Evolutionary conservation across 1,284 basidiomycete species (phyloP).

Genomic region (Cutaneotrichosporon dermatis): DNA sequence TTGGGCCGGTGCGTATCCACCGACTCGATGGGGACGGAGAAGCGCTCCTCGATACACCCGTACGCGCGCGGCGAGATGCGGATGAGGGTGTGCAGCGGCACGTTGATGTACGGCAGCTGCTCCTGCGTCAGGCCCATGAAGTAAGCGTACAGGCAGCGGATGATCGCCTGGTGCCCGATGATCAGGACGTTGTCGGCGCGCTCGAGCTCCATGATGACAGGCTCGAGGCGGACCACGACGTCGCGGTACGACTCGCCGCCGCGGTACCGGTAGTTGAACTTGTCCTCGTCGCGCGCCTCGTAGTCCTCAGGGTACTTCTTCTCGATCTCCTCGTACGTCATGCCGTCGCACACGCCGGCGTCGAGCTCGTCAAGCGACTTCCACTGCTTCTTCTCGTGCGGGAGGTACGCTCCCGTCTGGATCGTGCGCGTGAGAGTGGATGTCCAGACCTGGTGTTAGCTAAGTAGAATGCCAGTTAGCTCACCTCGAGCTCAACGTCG

Average conservation of each 20-base stretch:
- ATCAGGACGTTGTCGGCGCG: constrained; percentile 95
- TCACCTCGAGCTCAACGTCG: constrained; percentile 55
- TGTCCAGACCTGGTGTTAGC: constrained; percentile 73
- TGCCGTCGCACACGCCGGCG: constrained; percentile 97
- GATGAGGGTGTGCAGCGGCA: constrained; percentile 93
- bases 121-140: constrained; percentile 89
- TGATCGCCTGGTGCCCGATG: constrained; percentile 88
- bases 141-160: constrained; percentile 94
- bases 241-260: constrained; percentile 93
- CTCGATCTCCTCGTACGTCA: constrained; percentile 99
- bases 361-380: constrained; percentile 97
- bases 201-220: constrained; percentile 99
- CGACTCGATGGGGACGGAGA: constrained; percentile 74
- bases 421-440: constrained; percentile 89
- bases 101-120: constrained; percentile 96
- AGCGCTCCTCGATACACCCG: constrained; percentile 96
- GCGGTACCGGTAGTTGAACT: constrained; percentile 97
- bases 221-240: constrained; percentile 92
- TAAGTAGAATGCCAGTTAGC: constrained; percentile 23
- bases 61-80: constrained; percentile 98
- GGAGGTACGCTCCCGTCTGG: constrained; percentile 77
- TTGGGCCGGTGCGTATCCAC: constrained; percentile 94
- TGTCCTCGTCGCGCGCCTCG: constrained; percentile 97
- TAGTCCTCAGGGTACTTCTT: constrained; percentile 96
- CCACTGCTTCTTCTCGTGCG: constrained; percentile 94